Evolutionary conservation across 1,284 basidiomycete genomes (phyloP).

Genomic region (Trichosporon ovoides): DNA sequence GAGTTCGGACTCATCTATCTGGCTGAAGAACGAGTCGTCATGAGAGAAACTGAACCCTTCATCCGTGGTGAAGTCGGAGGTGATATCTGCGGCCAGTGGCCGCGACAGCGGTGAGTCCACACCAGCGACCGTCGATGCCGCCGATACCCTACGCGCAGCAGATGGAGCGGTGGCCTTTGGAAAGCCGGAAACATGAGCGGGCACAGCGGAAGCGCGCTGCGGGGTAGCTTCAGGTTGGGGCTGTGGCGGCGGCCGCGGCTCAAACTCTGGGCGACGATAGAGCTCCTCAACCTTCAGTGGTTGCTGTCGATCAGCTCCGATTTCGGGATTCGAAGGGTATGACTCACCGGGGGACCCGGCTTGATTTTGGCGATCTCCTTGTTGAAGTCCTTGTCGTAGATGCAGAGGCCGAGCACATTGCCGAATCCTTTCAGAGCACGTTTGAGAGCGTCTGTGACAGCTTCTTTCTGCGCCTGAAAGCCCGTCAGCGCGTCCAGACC

Average conservation of each 20-base stretch:
- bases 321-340: background rate
- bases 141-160: background rate
- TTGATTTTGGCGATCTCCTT: conserved; percentile 78
- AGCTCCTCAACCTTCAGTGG: conserved; percentile 69
- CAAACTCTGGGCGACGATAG: conserved; percentile 71
- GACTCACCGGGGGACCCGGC: conserved; percentile 64
- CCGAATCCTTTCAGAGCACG: conserved; percentile 87
- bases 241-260: conserved; percentile 33
- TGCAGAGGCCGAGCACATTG: conserved; percentile 87
- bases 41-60: conserved; percentile 20
- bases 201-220: conserved; percentile 25
- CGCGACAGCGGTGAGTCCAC: background rate
- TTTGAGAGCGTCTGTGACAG: conserved; percentile 90
- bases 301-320: conserved; percentile 52
- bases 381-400: conserved; percentile 87
- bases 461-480: conserved; percentile 88
- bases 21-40: conserved; percentile 31
- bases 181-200: conserved; percentile 16
- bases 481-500: background rate
- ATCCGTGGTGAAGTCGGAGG: background rate
- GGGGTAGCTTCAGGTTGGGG: conserved; percentile 38
- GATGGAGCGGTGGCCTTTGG: conserved; percentile 11
- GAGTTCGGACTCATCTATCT: conserved; percentile 21
- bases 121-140: background rate
- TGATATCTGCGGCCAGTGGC: background rate